Conservation (phyloP, 805 yeast species). For the Ogataea degrootiae region DNA sequence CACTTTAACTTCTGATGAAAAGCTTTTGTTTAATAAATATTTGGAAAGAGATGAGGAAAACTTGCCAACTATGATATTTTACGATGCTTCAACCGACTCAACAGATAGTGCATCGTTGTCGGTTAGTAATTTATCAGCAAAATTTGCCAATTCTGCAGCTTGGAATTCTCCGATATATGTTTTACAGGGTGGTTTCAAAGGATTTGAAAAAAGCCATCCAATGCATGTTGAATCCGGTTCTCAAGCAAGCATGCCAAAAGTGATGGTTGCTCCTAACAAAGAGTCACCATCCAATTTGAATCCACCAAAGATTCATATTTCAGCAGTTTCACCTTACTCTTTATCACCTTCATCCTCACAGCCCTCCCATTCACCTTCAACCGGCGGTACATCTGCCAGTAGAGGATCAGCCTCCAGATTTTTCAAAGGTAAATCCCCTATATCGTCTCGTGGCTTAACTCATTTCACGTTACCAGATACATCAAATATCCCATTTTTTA, state of each 20-base stretch:
- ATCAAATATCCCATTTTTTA: slow-evolving; percentile 39
- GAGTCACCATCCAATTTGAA: slow-evolving; percentile 6
- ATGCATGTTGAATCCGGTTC: slow-evolving; percentile 25
- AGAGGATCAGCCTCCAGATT: slow-evolving; percentile 1
- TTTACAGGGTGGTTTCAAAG: slow-evolving; percentile 37
- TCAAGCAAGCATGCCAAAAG: slow-evolving; percentile 12
- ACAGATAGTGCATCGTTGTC: slow-evolving; percentile 30
- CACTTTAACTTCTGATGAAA: slow-evolving; percentile 53
- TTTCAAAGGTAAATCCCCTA: slow-evolving; percentile 12
- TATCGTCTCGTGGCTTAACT: slow-evolving; percentile 37
- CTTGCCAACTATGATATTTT: slow-evolving; percentile 42
- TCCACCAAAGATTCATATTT: slow-evolving; percentile 13
- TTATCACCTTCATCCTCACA: slow-evolving; percentile 18
- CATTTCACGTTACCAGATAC: slow-evolving; percentile 51
- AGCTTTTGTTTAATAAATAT: slow-evolving; percentile 35
- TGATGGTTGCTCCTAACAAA: slow-evolving; percentile 14
- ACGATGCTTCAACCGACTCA: slow-evolving; percentile 41
- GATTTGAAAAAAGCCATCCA: slow-evolving; percentile 30
- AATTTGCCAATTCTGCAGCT: slow-evolving; percentile 36
- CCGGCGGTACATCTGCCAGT: slow-evolving; percentile 4
- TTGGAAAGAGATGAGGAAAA: slow-evolving; percentile 26
- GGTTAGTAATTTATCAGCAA: slow-evolving; percentile 43
- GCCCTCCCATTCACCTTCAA: slow-evolving; percentile 17
- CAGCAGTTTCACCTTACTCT: slow-evolving; percentile 13
- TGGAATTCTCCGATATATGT: slow-evolving; percentile 41